Evolutionary conservation across 495 filamentous ascomycete species (phyloP).

Genomic region (Trichoderma erinaceum): DNA sequence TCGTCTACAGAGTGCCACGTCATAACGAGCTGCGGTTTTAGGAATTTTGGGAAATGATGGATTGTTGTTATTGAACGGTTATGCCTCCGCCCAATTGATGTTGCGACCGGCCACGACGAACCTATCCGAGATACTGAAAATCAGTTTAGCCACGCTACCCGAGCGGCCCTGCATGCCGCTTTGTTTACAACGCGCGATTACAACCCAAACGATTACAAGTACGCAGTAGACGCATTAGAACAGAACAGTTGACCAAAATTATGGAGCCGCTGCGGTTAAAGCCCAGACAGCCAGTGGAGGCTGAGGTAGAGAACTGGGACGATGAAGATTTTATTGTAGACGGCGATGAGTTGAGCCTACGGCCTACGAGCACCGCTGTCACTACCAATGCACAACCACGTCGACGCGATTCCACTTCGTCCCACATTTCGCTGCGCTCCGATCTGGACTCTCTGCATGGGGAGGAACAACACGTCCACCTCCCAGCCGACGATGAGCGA

Average conservation of each 20-base stretch:
- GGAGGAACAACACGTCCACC: constrained; percentile 76
- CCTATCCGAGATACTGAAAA: not conserved
- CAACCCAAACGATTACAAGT: not conserved
- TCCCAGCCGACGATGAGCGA: constrained; percentile 72
- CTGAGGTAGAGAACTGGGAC: constrained; percentile 78
- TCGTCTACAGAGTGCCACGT: constrained; percentile 4
- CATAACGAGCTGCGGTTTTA: not conserved
- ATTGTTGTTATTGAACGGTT: constrained; percentile 8
- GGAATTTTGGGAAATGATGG: not conserved
- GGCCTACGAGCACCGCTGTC: constrained; percentile 44
- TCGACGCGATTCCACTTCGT: constrained; percentile 71
- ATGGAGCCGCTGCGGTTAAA: constrained; percentile 58
- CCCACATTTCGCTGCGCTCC: constrained; percentile 69
- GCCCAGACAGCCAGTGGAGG: constrained; percentile 48
- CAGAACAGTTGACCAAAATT: constrained; percentile 4
- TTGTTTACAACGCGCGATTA: constrained; percentile 14
- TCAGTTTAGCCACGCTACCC: constrained; percentile 8
- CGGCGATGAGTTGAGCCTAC: constrained; percentile 62
- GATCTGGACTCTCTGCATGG: constrained; percentile 68
- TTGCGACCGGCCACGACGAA: constrained; percentile 9
- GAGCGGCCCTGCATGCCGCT: constrained; percentile 9
- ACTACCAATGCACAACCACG: constrained; percentile 45
- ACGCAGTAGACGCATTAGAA: constrained; percentile 5
- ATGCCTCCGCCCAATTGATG: constrained; percentile 12
- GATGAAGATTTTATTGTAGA: constrained; percentile 77